Conservation (phyloP, 169 alveolate genomes). For the Eimeria necatrix region DNA sequence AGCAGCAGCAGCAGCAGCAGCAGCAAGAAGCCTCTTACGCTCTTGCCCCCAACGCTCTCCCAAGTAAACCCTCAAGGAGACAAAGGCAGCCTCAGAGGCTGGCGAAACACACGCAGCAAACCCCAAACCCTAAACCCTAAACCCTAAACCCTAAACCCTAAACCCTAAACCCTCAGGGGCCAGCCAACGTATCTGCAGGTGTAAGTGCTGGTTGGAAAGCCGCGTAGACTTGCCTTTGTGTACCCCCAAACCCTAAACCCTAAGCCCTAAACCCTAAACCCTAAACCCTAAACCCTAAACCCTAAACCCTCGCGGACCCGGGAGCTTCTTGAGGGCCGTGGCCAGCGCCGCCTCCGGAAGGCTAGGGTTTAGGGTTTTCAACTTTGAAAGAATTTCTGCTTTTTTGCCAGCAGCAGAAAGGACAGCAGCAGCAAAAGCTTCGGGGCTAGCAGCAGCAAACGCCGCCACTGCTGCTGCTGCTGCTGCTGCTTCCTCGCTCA, state of each 20-base stretch:
- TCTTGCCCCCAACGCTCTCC: not conserved
- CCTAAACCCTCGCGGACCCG: constrained; percentile 7
- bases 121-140: no score
- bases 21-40: not conserved
- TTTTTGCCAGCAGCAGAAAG: not conserved
- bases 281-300: constrained; percentile 11
- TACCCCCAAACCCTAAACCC: not conserved
- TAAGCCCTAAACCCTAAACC: not conserved
- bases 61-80: not conserved
- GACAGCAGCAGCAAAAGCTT: not conserved
- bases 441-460: constrained; percentile 15
- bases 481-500: not conserved
- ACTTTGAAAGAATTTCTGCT: not conserved
- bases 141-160: no score
- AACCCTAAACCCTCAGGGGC: no score
- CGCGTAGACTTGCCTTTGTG: no score
- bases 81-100: not conserved
- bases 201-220: no score
- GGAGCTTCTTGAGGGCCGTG: constrained; percentile 15
- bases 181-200: no score
- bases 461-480: not conserved
- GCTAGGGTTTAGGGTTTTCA: not conserved
- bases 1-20: not conserved
- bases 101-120: not conserved
- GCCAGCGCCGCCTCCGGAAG: constrained; percentile 7